Base-by-base conservation (phyloP, 2,329 filamentous ascomycete species). In the Paracorniculantispora psalliotae region DNA sequence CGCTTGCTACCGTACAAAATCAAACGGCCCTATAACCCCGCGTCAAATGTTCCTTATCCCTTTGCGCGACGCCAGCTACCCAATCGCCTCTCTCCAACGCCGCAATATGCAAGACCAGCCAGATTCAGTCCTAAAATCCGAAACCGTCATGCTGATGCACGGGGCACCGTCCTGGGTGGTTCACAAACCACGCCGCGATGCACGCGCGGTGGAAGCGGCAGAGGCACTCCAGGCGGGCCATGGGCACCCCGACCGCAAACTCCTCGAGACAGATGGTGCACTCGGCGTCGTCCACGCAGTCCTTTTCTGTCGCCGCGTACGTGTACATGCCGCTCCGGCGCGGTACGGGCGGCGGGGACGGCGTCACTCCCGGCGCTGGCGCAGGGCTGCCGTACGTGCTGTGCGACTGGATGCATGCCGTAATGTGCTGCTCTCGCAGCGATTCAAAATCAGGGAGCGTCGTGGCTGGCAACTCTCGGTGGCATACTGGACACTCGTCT, bases 401-500 rank as follows among this genome's bases (percentile, higher is more conserved):
- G 64, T 85, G 81, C 9, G 75, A 71, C 35, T 72, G 73, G 61
- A 88, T 84, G 66, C 85, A 88, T 8, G 71, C 69, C 30, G 75
- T 78, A 60, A 88, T 85, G 64, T 88, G 85, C 30, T 75, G 70
- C 65, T 85, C 83, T 33, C 85, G 79, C 13, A 81, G 73, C 3
- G 70, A 63, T 65, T 87, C 83, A 59, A 75, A 83, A 61, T 85
- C 78, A 2, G 78, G 70, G 2, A 86, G 74, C 4, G 69, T 71
- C 19, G 77, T 76, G 2, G 83, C 80, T 0, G 89, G 88, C 3
- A 92, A 78, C 71, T 91, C 88, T 39, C 78, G 74, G 67, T 90
- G 88, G 66, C 90, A 93, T 47, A 92, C 82, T 0, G 89, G 89
- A 62, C 90, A 93, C 66, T 91, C 87, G 68, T 92, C 89, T 67